Evolutionary conservation across 192 early-diverging fungal genomes (phyloP), one percentile per base, ranked within the genome.

Genomic region (Coemansia pectinata): DNA sequence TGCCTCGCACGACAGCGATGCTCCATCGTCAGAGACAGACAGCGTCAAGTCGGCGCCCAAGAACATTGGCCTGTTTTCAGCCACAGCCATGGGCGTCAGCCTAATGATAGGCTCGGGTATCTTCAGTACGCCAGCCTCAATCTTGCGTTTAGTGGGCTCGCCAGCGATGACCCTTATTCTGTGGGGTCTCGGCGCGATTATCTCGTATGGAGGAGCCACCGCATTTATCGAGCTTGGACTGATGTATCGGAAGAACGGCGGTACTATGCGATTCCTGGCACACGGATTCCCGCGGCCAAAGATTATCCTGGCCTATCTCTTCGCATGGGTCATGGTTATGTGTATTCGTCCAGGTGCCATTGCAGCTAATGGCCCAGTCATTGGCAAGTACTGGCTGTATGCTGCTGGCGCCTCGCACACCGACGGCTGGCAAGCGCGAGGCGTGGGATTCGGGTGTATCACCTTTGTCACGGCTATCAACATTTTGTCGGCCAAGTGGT

Each of bases 161-260:
- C 86, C 90, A 10, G 88, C 88, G 5, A 89, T 88, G 66, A 87
- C 91, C 11, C 74, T 94, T 7, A 72, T 93, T 41, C 81, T 94
- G n/a, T 94, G 93, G 93, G 78, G 88, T 15, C 65, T 90, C 12
- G 90, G 90, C 38, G 91, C 88, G 5, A 65, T 94, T 29, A 76
- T 94, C 48, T 91, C 94, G 3, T 88, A 94, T 61, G 86, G 88
- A 12, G 96, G 96, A 38, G 91, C 90, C 0, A 81, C 92, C 14
- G 93, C 92, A 62, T 98, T 96, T 72, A 91, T 93, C 11, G 96
- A 98, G 76, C 81, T 98, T 25, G 96, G 96, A 0, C 85, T 94
- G 40, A 91, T 91, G 82, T 86, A 94, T 57, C 93, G 94, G 4
- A 73, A 79, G 38, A 93, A 92, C 67, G 96, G 96, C 60, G 96